Percentiles rank a stretch among this genome's conserved stretches.
phyloP scores from a whole-genome alignment of 371 early-diverging fungal genomes.

The Mortierella sp. region DNA sequence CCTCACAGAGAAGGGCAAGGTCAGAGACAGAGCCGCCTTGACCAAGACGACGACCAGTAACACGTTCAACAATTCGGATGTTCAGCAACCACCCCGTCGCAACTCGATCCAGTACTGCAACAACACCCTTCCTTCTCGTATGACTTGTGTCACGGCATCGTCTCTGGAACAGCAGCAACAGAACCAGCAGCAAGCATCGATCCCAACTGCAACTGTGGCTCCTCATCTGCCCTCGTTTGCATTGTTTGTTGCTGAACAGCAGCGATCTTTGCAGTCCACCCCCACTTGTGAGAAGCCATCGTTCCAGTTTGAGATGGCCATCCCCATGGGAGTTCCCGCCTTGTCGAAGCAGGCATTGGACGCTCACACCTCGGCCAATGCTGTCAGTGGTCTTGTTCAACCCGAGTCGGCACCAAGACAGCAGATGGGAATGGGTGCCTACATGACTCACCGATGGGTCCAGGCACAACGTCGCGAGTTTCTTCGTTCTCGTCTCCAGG shows the following conservation, averaged over 20 bases:
- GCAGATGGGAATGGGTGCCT: slow-evolving; percentile 29
- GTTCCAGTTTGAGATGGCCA: slow-evolving; percentile 34
- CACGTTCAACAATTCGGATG: slow-evolving; percentile 4
- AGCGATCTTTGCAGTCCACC: slow-evolving; percentile 13
- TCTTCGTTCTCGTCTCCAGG: slow-evolving; percentile 38
- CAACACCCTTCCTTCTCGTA: slow-evolving; percentile 24
- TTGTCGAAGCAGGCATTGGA: slow-evolving; percentile 22
- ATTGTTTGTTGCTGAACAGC: slow-evolving; percentile 38
- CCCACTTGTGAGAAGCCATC: slow-evolving; percentile 8
- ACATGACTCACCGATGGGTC: slow-evolving; percentile 28
- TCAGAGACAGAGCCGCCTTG: slow-evolving; percentile 36
- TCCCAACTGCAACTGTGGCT: neutral
- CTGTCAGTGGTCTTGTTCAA: slow-evolving; percentile 7
- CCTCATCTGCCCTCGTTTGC: slow-evolving; percentile 41
- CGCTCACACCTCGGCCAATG: slow-evolving; percentile 2
- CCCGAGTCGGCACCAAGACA: slow-evolving; percentile 19
- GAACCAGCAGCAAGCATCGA: no score
- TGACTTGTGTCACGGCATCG: slow-evolving; percentile 34
- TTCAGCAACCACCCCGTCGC: slow-evolving; percentile 16
- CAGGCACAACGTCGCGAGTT: slow-evolving; percentile 39
- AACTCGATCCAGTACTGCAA: slow-evolving; percentile 33
- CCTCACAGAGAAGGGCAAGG: slow-evolving; percentile 49
- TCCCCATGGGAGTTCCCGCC: slow-evolving; percentile 16
- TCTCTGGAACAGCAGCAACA: slow-evolving; percentile 20
- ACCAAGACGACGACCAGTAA: no score